phyloP scores from a whole-genome alignment of 2,329 filamentous ascomycete species.

The Exophiala alcalophila region DNA sequence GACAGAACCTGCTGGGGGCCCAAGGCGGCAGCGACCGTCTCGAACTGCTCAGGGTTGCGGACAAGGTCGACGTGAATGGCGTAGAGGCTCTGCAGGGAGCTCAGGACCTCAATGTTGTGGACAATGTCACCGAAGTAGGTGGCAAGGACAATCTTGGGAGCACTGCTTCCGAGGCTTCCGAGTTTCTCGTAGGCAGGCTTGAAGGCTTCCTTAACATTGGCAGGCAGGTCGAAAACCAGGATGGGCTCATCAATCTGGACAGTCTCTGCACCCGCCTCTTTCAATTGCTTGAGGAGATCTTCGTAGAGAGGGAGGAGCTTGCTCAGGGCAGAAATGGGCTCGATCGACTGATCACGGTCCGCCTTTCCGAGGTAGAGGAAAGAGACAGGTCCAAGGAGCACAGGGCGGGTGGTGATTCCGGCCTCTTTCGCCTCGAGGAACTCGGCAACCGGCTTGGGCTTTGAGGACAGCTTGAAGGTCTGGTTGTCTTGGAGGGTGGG shows the following conservation, averaged over 20 bases:
- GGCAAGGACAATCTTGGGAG: slow-evolving; percentile 84
- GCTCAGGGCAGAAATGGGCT: slow-evolving; percentile 89
- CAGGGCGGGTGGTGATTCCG: slow-evolving; percentile 86
- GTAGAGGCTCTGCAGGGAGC: slow-evolving; percentile 68
- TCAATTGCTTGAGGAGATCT: slow-evolving; percentile 87
- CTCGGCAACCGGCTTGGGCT: slow-evolving; percentile 90
- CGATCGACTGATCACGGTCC: slow-evolving; percentile 87
- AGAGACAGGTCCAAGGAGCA: slow-evolving; percentile 91
- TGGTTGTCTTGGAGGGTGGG: slow-evolving; percentile 96
- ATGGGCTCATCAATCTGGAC: slow-evolving; percentile 98
- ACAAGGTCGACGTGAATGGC: slow-evolving; percentile 94
- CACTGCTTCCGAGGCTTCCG: slow-evolving; percentile 68
- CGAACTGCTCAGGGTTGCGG: slow-evolving; percentile 96
- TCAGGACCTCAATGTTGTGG: slow-evolving; percentile 92
- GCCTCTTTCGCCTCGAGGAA: slow-evolving; percentile 98
- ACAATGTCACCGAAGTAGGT: slow-evolving; percentile 99
- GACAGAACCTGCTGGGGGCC: slow-evolving; percentile 88
- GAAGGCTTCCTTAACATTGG: slow-evolving; percentile 93
- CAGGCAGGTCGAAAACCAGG: slow-evolving; percentile 88
- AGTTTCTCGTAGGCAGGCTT: slow-evolving; percentile 96
- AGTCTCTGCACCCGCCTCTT: slow-evolving; percentile 90
- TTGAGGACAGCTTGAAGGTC: slow-evolving; percentile 81
- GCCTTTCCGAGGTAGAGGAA: slow-evolving; percentile 98
- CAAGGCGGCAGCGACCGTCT: slow-evolving; percentile 76
- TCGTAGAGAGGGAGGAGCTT: slow-evolving; percentile 94